phyloP scores from a whole-genome alignment of 352 stramenopile species.

The Bremia lactucae region DNA sequence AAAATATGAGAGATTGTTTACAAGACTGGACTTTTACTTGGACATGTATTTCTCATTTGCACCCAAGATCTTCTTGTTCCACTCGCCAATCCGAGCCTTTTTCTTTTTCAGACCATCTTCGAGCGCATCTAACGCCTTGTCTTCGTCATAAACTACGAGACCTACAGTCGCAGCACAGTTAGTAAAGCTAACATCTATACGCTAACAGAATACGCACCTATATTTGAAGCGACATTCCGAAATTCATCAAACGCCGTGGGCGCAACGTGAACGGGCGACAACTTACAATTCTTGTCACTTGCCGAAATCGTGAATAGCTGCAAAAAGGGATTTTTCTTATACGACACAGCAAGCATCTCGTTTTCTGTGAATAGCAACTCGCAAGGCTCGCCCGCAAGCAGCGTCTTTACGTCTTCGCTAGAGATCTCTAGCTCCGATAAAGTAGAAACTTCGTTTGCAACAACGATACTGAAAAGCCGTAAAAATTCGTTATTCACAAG shows the following conservation, averaged over 20 bases:
- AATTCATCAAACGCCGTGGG: conserved; percentile 29
- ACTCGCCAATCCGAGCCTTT: conserved; percentile 47
- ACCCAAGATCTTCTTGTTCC: conserved; percentile 27
- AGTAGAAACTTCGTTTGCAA: conserved; percentile 5
- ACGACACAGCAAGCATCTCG: conserved; percentile 41
- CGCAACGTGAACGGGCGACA: conserved; percentile 12
- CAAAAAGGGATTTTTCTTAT: conserved; percentile 53
- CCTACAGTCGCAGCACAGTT: conserved; percentile 18
- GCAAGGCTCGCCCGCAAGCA: conserved; percentile 35
- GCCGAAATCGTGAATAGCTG: conserved; percentile 37
- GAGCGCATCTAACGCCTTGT: conserved; percentile 40
- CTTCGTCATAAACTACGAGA: conserved; percentile 32
- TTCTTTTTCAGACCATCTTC: conserved; percentile 76
- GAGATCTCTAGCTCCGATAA: conserved; percentile 21
- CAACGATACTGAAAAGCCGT: conserved; percentile 49
- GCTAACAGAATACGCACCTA: conserved; percentile 26
- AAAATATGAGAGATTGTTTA: no score
- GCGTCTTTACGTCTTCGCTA: conserved; percentile 18
- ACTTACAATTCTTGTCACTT: conserved; percentile 9
- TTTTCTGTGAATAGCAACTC: conserved; percentile 38
- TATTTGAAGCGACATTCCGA: conserved; percentile 32
- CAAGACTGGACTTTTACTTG: neutral
- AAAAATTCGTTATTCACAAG: conserved; percentile 38
- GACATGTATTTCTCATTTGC: conserved; percentile 15
- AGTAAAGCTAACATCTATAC: neutral